Percentiles rank a stretch among this genome's conserved stretches.
These are phyloP conservation scores for Lomentospora prolificans DNA, from an alignment of 2,329 filamentous ascomycete genomes.

Conservation along the genomic window DNA sequence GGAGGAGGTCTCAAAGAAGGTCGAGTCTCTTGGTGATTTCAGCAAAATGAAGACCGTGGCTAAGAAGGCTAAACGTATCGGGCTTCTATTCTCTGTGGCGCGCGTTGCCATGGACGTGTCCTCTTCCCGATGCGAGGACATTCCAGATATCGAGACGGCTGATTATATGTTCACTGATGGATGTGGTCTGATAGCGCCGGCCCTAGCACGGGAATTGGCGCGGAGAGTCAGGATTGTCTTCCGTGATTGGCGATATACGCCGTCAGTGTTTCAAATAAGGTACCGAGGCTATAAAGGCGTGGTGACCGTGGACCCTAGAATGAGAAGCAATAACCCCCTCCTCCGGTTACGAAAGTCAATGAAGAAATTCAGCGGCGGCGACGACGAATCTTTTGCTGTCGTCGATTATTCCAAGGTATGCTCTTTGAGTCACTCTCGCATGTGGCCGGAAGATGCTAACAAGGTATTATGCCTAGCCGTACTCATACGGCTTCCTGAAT, in stretches of 20 bases:
- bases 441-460: too few relatives aligned
- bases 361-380: slow-evolving; percentile 28
- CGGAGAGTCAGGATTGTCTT: slow-evolving; percentile 22
- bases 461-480: slow-evolving; percentile 20
- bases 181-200: slow-evolving; percentile 25
- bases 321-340: slow-evolving; percentile 12
- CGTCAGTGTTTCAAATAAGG: slow-evolving; percentile 30
- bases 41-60: slow-evolving; percentile 29
- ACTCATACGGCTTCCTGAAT: slow-evolving; percentile 28
- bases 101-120: slow-evolving; percentile 20
- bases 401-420: slow-evolving; percentile 29
- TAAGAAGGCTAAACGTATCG: slow-evolving; percentile 32
- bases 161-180: slow-evolving; percentile 32
- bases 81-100: slow-evolving; percentile 28
- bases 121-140: slow-evolving; percentile 26
- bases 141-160: slow-evolving; percentile 23
- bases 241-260: slow-evolving; percentile 25
- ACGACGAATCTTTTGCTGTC: slow-evolving; percentile 25
- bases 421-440: too few relatives aligned
- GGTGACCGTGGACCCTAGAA: slow-evolving; percentile 24
- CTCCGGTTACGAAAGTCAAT: slow-evolving; percentile 25
- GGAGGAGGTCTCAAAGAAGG: slow-evolving; percentile 20
- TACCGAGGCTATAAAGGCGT: slow-evolving; percentile 34
- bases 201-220: slow-evolving; percentile 23
- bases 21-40: slow-evolving; percentile 28